Conservation (phyloP, 2,329 filamentous ascomycete species). For the Chrysoporthe puriensis region DNA sequence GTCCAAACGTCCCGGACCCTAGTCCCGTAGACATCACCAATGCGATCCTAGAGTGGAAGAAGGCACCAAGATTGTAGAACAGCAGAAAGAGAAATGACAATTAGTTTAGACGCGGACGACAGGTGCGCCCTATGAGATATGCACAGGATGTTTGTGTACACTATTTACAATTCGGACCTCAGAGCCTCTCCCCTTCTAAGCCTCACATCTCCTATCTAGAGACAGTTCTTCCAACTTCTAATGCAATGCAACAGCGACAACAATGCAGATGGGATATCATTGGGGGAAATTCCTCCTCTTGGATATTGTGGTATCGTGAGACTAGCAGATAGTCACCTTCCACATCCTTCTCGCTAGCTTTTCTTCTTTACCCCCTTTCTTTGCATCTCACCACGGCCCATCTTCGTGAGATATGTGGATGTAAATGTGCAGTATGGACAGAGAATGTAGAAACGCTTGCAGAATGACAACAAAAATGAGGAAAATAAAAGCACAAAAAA, state of each 20-base stretch:
- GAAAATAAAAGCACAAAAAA: conserved; percentile 7
- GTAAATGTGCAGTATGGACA: conserved; percentile 21
- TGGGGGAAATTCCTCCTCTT: conserved; percentile 4
- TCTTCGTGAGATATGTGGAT: neutral
- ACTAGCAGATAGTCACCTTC: neutral
- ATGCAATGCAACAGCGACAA: conserved; percentile 10
- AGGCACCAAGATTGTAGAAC: neutral
- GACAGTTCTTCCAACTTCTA: conserved; percentile 5
- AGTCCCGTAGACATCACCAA: neutral
- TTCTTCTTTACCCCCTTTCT: neutral
- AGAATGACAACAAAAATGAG: neutral
- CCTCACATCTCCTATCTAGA: neutral
- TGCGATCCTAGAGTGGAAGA: neutral
- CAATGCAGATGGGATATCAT: conserved; percentile 14
- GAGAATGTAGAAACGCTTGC: conserved; percentile 19
- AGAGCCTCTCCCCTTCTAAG: neutral
- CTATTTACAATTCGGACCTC: neutral
- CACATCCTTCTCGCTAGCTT: neutral
- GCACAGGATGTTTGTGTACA: neutral
- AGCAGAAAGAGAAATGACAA: neutral
- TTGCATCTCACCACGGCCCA: neutral
- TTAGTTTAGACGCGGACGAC: neutral
- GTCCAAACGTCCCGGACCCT: no score
- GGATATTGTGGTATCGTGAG: neutral
- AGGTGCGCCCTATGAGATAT: neutral